These are phyloP conservation scores for Fusarium redolens DNA, from an alignment of 2,329 filamentous ascomycete species.

Conservation along the genomic window DNA sequence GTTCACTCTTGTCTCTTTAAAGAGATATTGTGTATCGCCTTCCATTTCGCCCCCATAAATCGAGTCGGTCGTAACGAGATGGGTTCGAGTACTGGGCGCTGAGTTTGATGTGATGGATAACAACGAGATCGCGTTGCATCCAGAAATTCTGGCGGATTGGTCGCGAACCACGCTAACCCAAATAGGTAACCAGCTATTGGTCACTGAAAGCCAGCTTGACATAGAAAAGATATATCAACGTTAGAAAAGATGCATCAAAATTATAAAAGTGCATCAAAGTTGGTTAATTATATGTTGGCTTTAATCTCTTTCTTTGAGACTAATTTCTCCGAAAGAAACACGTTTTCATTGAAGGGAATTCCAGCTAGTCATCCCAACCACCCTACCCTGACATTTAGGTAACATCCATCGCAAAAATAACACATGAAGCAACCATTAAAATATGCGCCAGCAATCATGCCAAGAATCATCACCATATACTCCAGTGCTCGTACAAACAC, in stretches of 20 bases:
- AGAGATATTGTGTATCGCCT: constrained; percentile 73
- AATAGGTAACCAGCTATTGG: constrained; percentile 51
- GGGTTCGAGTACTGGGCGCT: constrained; percentile 24
- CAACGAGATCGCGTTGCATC: constrained; percentile 47
- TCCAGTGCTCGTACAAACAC: constrained; percentile 34
- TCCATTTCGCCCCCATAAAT: constrained; percentile 76
- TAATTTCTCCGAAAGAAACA: not conserved
- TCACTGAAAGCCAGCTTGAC: not conserved
- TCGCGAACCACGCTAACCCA: constrained; percentile 50
- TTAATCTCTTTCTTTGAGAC: not conserved
- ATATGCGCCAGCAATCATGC: constrained; percentile 50
- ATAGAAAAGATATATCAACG: not conserved
- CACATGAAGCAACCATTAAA: constrained; percentile 18
- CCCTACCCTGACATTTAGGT: constrained; percentile 1
- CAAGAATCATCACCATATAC: constrained; percentile 37
- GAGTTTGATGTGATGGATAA: constrained; percentile 38
- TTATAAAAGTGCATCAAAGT: not conserved
- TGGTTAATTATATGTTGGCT: not conserved
- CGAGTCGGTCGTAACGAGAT: constrained; percentile 34
- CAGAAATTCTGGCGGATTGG: constrained; percentile 48
- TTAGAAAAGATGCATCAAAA: not conserved
- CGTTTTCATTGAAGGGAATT: not conserved
- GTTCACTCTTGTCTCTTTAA: constrained; percentile 88
- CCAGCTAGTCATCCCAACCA: not conserved
- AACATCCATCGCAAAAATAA: constrained; percentile 10